Evolutionary conservation across 257 asterid genomes (phyloP), one percentile per base, ranked within the genome.

Genomic region (Solanum paucissectum): DNA sequence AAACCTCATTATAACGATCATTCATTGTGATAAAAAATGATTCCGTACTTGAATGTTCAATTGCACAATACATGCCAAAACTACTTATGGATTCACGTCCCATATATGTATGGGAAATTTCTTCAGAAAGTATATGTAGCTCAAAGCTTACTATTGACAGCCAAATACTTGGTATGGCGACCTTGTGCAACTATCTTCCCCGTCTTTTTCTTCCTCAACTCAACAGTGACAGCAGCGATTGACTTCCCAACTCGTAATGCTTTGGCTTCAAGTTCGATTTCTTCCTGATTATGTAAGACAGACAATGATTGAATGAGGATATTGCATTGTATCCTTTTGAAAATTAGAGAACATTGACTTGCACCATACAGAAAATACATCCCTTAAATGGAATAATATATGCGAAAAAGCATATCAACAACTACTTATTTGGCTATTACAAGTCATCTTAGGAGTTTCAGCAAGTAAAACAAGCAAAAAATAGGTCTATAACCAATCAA

Each of bases 181-280:
- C 98, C 96, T 85, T 90, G 95, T 87, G 95, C 95, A 87, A 93
- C 89, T 52, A 91, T 83, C 87, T 92, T 93, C 38, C 96, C 95
- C 5, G 93, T 91, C 91, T 84, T 87, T 84, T 94, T 94, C 84
- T 91, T 94, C 87, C 87, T 90, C 37, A 93, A 83, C 79, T 94
- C 98, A 4, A 94, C 96, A 52, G 92, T 94, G 16, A 93, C 93
- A 83, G 90, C 98, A 14, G 94, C 94, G 2, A 93, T 36, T 7
- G 93, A 88, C 94, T 93, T 94, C n/a, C 98, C 98, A 34, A 91
- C 92, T 5, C 93, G 93, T 69, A 94, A 85, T 76, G 88, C 98
- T 90, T 88, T 94, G 72, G 92, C 88, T 72, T 94, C 96, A 74
- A 93, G 90, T 94, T 94, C 95, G 69, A 93, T 91, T 87, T 93